A percentile compares a stretch with the other conserved stretches of the same genome.
These are phyloP conservation scores for Chalaropsis thielavioides DNA, from an alignment of 2,329 filamentous ascomycete species.

Conservation along the genomic window DNA sequence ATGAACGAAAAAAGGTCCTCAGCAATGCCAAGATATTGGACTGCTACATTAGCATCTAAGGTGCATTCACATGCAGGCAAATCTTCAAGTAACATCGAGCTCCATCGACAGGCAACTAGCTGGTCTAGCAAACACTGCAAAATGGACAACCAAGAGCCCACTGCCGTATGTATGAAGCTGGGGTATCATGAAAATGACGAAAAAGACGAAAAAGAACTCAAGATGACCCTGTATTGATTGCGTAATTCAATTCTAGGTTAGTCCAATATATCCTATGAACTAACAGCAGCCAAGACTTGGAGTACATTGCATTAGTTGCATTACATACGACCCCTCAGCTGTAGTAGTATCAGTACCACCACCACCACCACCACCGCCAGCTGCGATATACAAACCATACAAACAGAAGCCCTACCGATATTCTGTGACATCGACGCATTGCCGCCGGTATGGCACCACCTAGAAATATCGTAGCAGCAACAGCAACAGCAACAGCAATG, in stretches of 20 bases:
- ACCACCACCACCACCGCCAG: not conserved
- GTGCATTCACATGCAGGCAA: not conserved
- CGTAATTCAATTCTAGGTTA: not conserved
- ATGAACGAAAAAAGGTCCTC: not conserved
- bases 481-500: too few relatives aligned
- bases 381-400: too few relatives aligned
- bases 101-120: not conserved
- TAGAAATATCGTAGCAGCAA: not conserved
- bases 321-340: not conserved
- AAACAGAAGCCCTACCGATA: not conserved
- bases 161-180: too few relatives aligned
- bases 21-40: not conserved
- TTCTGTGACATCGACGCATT: not conserved
- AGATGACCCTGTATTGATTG: not conserved
- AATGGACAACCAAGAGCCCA: too few relatives aligned
- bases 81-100: not conserved
- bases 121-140: not conserved
- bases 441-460: too few relatives aligned
- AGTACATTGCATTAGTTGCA: not conserved
- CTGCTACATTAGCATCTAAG: not conserved
- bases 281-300: not conserved
- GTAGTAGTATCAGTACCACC: not conserved
- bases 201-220: not conserved
- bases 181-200: not conserved
- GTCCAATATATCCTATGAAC: not conserved